phyloP scores from a whole-genome alignment of 1,284 basidiomycete genomes.

The Phellopilus nigrolimitatus region DNA sequence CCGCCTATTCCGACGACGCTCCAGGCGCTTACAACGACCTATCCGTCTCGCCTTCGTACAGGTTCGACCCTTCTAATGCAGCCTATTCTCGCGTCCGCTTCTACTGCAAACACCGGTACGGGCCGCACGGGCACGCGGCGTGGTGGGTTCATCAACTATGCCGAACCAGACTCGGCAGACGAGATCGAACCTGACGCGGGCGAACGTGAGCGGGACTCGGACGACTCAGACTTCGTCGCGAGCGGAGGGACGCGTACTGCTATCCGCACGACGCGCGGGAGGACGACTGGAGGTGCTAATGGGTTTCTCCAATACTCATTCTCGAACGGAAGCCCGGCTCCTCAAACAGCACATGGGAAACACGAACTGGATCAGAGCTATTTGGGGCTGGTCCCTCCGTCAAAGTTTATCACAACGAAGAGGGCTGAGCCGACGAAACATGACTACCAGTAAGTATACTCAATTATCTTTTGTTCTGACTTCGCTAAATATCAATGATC shows the following conservation, averaged over 20 bases:
- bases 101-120: conserved; percentile 35
- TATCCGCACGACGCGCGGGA: conserved; percentile 34
- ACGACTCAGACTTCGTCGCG: conserved; percentile 62
- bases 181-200: conserved; percentile 67
- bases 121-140: conserved; percentile 49
- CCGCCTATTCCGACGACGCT: conserved; percentile 51
- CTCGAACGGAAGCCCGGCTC: conserved; percentile 24
- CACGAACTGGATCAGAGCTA: conserved; percentile 81
- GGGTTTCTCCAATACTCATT: conserved; percentile 31
- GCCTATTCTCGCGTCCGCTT: conserved; percentile 57
- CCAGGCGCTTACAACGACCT: conserved; percentile 82
- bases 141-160: conserved; percentile 77
- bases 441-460: conserved; percentile 58
- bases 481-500: not conserved
- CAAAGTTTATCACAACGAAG: conserved; percentile 67
- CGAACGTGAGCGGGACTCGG: conserved; percentile 59
- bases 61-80: conserved; percentile 90
- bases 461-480: conserved; percentile 11
- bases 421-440: conserved; percentile 58
- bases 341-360: conserved; percentile 25
- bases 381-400: conserved; percentile 81
- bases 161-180: conserved; percentile 81
- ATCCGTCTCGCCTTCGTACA: conserved; percentile 88
- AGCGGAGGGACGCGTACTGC: conserved; percentile 46
- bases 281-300: conserved; percentile 35